These are phyloP conservation scores for Dianthus caryophyllus DNA, from an alignment of 148 eudicot genomes.

Conservation along the genomic window DNA sequence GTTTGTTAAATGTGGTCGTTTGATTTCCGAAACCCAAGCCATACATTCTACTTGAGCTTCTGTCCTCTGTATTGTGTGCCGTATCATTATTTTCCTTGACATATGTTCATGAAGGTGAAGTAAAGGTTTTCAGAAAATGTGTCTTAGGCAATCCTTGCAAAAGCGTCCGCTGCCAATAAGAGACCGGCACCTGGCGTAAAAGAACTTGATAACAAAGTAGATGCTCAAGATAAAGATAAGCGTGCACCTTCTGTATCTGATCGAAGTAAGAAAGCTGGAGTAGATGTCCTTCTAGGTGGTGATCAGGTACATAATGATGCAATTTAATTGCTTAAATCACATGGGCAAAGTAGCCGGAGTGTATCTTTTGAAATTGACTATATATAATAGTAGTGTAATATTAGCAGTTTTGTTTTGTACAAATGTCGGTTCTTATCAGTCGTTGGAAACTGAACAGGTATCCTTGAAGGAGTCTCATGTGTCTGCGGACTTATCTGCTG, in stretches of 20 bases:
- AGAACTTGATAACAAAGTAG: conserved; percentile 34
- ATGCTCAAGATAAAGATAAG: conserved; percentile 27
- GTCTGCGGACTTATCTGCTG: conserved; percentile 20
- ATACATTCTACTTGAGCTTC: not conserved
- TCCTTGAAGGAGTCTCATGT: conserved; percentile 13
- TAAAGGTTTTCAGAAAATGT: not conserved
- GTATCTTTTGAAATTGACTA: not conserved
- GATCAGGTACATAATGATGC: conserved; percentile 28
- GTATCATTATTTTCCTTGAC: not conserved
- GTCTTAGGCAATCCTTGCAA: conserved; percentile 63
- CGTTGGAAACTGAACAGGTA: conserved; percentile 37
- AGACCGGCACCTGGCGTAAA: conserved; percentile 37
- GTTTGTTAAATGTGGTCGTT: not conserved
- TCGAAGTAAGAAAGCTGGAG: conserved; percentile 35
- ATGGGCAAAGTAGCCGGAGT: not conserved
- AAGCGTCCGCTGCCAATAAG: conserved; percentile 44
- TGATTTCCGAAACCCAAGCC: not conserved
- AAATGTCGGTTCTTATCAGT: conserved; percentile 10
- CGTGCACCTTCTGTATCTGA: conserved; percentile 32
- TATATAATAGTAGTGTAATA: too few relatives aligned
- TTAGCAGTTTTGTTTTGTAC: not conserved
- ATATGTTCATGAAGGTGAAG: not conserved
- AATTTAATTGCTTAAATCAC: not conserved
- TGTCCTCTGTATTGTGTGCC: not conserved
- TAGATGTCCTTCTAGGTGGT: conserved; percentile 30